phyloP scores from a whole-genome alignment of 1,284 basidiomycete genomes.

The Tausonia pullulans region DNA sequence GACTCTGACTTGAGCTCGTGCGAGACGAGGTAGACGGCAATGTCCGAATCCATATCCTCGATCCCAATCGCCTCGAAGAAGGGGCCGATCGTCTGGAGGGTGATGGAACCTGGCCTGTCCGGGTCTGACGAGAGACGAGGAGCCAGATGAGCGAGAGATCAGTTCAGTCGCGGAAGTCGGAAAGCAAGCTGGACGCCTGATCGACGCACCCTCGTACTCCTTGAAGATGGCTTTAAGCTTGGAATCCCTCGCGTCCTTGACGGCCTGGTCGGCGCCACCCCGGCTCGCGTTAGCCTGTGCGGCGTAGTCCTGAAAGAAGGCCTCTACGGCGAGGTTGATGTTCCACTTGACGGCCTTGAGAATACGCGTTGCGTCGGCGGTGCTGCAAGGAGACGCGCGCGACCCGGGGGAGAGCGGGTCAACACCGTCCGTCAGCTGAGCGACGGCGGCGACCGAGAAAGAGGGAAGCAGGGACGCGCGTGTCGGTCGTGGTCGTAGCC shows the following conservation, averaged over 20 bases:
- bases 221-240: conserved; percentile 36
- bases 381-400: neutral
- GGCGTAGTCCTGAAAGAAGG: conserved; percentile 27
- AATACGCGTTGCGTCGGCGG: conserved; percentile 19
- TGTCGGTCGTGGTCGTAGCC: neutral
- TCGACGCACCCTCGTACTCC: conserved; percentile 31
- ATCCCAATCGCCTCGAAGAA: conserved; percentile 33
- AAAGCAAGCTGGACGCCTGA: too few relatives aligned
- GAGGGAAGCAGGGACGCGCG: neutral
- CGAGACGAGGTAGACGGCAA: conserved; percentile 10
- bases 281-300: conserved; percentile 21
- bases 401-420: neutral
- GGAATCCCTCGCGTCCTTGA: conserved; percentile 26
- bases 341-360: conserved; percentile 33
- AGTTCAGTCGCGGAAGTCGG: too few relatives aligned
- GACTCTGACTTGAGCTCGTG: conserved; percentile 8
- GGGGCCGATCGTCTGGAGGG: conserved; percentile 34
- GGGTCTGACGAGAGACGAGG: conserved; percentile 21
- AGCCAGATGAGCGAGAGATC: neutral
- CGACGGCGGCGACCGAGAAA: neutral
- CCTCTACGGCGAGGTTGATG: conserved; percentile 31
- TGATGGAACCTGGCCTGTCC: conserved; percentile 31
- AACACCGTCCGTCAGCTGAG: neutral
- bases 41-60: conserved; percentile 30
- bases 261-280: neutral